Evolutionary conservation across 257 asterid genomes (phyloP).

Genomic region (Perilla frutescens): DNA sequence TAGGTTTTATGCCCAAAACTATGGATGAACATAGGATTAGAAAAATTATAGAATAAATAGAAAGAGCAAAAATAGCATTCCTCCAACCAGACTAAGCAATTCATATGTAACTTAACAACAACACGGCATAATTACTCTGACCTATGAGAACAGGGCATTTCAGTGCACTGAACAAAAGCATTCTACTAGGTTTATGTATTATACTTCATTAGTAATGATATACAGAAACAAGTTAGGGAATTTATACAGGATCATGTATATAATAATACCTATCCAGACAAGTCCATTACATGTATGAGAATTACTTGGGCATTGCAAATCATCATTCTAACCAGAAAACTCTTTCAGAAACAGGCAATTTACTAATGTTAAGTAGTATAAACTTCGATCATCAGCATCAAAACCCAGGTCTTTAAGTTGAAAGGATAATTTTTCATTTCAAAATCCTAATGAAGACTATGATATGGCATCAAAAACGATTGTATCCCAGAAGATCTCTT

Average conservation of each 20-base stretch:
- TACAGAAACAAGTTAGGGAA: neutral
- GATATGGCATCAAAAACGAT: neutral
- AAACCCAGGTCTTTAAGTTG: neutral
- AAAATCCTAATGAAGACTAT: neutral
- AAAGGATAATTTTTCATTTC: neutral
- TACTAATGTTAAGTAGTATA: neutral
- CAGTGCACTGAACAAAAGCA: neutral
- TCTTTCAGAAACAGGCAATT: neutral
- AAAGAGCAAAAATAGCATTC: conserved; percentile 28
- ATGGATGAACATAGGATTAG: neutral
- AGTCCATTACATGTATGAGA: neutral
- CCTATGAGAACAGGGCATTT: neutral
- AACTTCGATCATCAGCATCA: neutral
- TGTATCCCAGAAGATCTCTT: neutral
- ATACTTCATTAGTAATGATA: neutral
- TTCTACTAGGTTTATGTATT: neutral
- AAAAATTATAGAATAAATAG: neutral
- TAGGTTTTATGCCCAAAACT: conserved; percentile 23
- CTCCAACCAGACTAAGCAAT: conserved; percentile 7
- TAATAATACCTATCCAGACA: neutral
- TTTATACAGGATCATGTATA: neutral
- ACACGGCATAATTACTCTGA: neutral
- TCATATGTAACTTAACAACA: conserved; percentile 8
- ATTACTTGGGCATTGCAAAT: neutral
- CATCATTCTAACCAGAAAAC: conserved; percentile 8